Base-by-base conservation (phyloP, 225 moss, liverwort and hornwort genomes). In the Rhytidiadelphus loreus region DNA sequence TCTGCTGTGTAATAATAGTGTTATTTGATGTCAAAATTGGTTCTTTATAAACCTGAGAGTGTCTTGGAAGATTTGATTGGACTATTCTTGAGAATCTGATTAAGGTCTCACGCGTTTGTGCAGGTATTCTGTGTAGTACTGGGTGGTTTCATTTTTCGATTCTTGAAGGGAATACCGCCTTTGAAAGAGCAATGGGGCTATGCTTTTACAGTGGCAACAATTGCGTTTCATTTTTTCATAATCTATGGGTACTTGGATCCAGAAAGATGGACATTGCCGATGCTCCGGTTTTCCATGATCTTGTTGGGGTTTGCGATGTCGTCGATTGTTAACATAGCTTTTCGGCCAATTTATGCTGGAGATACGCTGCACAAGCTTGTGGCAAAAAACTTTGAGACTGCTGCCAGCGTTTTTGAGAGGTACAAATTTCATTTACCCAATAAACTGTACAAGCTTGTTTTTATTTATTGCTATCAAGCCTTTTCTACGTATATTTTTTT, bases 361-460 rank as follows among this genome's bases (percentile, higher is more conserved):
- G 98, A 98, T 80, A 39, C 95, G 81, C 92, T 98, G 61, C 97
- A 97, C 92, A 94, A 94, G 85, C 92, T 98, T 46, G 98, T 98
- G 86, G 95, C 97, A 19, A 98, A 98, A 87, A 98, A 96, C 90
- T 98, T 98, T 82, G 95, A 96, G 83, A 95, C 98, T 32, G 98
- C 98, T 41, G 98, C 96, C 43, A 88, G 89, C 60, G 91, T 98
- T 76, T 92, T 98, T 30, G 81, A 89, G 62, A 97, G 93, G 97
- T 96, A 84, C 13, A 12, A 25, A 20, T 70, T 61, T 46, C 56
- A 72, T 66, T 65, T 20, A 59, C 35, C 63, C 77, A 24, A 60
- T 29, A 71, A 13, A 16, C 37, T 37, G 14, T 77, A 39, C 30
- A 30, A 68, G 55, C 59, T 69, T 25, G 35, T 61, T 41, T 82